Evolutionary conservation across 139 green algal species (phyloP).

Genomic region (Microglena sp.): DNA sequence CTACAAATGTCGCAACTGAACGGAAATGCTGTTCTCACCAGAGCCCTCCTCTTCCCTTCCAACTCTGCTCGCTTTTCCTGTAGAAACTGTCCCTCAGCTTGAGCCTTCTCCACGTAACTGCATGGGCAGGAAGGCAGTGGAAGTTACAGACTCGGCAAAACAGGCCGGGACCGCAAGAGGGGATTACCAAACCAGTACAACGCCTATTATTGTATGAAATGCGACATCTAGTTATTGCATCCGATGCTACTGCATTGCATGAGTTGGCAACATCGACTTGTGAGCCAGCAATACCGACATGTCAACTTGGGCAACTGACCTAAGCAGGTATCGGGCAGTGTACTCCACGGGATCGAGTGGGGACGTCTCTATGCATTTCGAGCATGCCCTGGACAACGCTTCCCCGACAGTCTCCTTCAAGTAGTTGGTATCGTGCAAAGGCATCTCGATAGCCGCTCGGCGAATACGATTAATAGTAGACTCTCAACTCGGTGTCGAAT

Average conservation of each 20-base stretch:
- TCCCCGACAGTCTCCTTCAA: conserved; percentile 33
- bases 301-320: conserved; percentile 12
- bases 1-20: background rate
- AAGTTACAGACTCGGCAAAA: no score
- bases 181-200: no score
- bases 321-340: conserved; percentile 29
- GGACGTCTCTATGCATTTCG: conserved; percentile 17
- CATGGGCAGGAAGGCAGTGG: background rate
- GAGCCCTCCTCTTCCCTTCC: conserved; percentile 15
- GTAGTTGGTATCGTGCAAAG: conserved; percentile 25
- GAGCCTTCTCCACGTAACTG: conserved; percentile 39
- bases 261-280: background rate
- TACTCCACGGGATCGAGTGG: conserved; percentile 42
- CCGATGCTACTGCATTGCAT: background rate
- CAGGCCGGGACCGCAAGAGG: no score
- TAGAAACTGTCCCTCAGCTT: conserved; percentile 29
- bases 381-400: conserved; percentile 26
- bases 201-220: background rate
- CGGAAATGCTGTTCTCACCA: conserved; percentile 16
- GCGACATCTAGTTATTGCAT: background rate
- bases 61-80: conserved; percentile 17
- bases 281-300: background rate
- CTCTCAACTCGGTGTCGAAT: no score
- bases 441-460: no score
- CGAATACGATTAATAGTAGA: no score